These are phyloP conservation scores for Carex scoparia DNA, from an alignment of 176 grass and related monocot genomes.

Conservation along the genomic window DNA sequence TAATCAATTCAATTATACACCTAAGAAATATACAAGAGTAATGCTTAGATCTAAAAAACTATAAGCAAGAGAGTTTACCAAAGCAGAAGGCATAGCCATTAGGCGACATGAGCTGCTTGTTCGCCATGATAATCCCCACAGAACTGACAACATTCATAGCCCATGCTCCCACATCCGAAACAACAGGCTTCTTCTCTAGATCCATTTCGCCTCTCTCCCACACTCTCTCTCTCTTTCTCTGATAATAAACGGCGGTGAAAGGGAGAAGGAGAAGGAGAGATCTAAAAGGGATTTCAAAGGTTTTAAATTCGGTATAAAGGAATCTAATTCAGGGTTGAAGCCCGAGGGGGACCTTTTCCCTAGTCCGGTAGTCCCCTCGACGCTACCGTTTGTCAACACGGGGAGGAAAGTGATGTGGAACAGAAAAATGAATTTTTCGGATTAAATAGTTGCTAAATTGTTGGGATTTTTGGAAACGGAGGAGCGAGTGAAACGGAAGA, in stretches of 20 bases:
- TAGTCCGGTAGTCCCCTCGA: neutral
- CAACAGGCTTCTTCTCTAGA: constrained; percentile 21
- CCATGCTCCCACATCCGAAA: constrained; percentile 43
- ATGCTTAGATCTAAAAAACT: neutral
- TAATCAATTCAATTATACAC: neutral
- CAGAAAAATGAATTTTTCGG: neutral
- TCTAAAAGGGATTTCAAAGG: constrained; percentile 2
- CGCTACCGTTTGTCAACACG: neutral
- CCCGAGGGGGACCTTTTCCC: neutral
- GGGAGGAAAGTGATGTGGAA: neutral
- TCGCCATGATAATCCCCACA: constrained; percentile 49
- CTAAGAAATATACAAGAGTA: neutral
- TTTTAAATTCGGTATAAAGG: neutral
- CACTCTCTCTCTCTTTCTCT: neutral
- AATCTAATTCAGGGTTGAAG: constrained; percentile 1
- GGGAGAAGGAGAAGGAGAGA: neutral
- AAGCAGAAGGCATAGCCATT: constrained; percentile 46
- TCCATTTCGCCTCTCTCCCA: constrained; percentile 9
- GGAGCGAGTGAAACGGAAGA: neutral
- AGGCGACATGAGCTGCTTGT: constrained; percentile 47
- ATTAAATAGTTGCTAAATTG: constrained; percentile 1
- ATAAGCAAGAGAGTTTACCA: constrained; percentile 6
- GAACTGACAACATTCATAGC: constrained; percentile 52
- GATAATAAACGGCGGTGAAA: neutral
- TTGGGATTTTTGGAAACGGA: neutral